phyloP scores from a whole-genome alignment of 106 monocot genomes.

The Dendrobium nobile region DNA sequence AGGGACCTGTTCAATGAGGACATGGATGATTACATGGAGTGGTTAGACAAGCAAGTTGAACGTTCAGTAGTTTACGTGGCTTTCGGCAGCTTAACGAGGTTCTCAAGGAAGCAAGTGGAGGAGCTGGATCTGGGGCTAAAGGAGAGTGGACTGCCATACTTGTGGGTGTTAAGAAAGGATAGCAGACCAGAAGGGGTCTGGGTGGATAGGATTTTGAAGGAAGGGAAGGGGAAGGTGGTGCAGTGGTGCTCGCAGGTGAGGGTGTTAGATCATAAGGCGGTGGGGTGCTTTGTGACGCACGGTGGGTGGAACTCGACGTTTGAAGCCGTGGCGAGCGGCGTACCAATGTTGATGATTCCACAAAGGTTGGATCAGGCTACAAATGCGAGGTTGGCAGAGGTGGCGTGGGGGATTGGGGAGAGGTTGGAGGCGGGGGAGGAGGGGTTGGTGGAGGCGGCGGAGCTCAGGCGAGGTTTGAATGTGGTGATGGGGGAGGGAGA shows the following conservation, averaged over 20 bases:
- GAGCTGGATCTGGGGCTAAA: constrained; percentile 31
- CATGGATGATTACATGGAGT: constrained; percentile 31
- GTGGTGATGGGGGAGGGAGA: constrained; percentile 11
- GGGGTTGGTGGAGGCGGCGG: constrained; percentile 6
- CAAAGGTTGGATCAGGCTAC: constrained; percentile 4
- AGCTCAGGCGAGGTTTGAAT: background rate
- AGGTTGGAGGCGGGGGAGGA: background rate
- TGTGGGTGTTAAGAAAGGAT: constrained; percentile 44
- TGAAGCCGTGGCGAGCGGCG: constrained; percentile 6
- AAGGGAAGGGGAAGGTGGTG: constrained; percentile 1
- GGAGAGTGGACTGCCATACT: constrained; percentile 33
- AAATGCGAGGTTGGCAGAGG: constrained; percentile 1
- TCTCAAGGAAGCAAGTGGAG: constrained; percentile 26
- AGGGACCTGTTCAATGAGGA: constrained; percentile 26
- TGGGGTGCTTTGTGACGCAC: constrained; percentile 72
- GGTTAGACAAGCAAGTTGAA: constrained; percentile 36
- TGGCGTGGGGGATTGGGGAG: background rate
- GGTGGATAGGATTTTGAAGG: constrained; percentile 6
- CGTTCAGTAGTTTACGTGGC: constrained; percentile 44
- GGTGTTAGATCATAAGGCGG: constrained; percentile 9
- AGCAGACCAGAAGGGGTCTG: constrained; percentile 9
- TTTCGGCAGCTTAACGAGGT: constrained; percentile 31
- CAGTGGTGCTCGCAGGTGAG: constrained; percentile 4
- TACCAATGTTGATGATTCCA: constrained; percentile 16
- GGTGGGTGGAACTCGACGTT: constrained; percentile 62